Percentiles rank a stretch among this genome's conserved stretches.
phyloP scores from a whole-genome alignment of 495 filamentous ascomycete species.

The Neurospora sp. region DNA sequence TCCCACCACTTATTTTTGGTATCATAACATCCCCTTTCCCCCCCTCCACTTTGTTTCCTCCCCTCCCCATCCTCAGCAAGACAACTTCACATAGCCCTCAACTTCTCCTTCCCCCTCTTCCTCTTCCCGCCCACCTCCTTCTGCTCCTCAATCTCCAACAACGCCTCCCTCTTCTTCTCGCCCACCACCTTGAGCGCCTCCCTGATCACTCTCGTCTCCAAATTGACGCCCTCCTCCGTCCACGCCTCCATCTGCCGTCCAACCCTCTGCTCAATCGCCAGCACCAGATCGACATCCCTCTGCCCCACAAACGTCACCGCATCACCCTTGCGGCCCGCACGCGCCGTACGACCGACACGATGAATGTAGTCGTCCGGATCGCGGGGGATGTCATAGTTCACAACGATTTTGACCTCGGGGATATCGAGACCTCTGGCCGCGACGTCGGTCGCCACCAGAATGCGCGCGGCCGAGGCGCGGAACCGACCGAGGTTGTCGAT shows the following conservation, averaged over 20 bases:
- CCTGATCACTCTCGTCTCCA: slow-evolving; percentile 75
- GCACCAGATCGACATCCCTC: slow-evolving; percentile 75
- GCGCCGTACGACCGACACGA: slow-evolving; percentile 86
- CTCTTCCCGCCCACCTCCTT: slow-evolving; percentile 74
- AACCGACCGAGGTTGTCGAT: slow-evolving; percentile 83
- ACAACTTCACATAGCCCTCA: slow-evolving; percentile 9
- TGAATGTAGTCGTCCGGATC: slow-evolving; percentile 98
- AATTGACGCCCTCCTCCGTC: slow-evolving; percentile 77
- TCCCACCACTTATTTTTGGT: background rate
- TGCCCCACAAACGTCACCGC: slow-evolving; percentile 86
- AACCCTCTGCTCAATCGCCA: slow-evolving; percentile 78
- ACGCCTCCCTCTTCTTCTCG: slow-evolving; percentile 81
- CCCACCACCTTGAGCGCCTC: slow-evolving; percentile 80
- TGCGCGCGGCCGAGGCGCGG: slow-evolving; percentile 78
- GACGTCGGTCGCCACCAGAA: slow-evolving; percentile 92
- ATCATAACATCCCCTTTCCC: background rate
- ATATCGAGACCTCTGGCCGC: slow-evolving; percentile 95
- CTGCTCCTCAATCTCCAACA: slow-evolving; percentile 83
- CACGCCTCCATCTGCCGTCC: slow-evolving; percentile 72
- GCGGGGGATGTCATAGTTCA: slow-evolving; percentile 92
- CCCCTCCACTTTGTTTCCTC: background rate
- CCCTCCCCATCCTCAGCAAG: background rate
- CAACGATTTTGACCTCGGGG: slow-evolving; percentile 75
- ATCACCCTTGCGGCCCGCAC: slow-evolving; percentile 74
- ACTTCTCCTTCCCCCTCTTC: slow-evolving; percentile 50